phyloP scores from a whole-genome alignment of 2,329 filamentous ascomycete species.

The Parafenestella ontariensis region DNA sequence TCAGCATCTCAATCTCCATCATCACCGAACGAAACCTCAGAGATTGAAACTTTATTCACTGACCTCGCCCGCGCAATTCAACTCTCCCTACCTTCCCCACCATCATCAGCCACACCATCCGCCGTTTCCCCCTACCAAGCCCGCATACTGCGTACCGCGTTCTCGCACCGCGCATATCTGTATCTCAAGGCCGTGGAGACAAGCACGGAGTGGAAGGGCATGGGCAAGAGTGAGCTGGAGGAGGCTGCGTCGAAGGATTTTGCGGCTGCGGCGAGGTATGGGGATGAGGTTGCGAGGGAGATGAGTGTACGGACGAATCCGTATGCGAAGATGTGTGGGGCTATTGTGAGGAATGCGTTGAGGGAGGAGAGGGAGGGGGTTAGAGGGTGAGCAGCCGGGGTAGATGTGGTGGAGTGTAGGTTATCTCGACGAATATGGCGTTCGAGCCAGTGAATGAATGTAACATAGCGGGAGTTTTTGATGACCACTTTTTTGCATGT shows the following conservation, averaged over 20 bases:
- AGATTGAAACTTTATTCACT: slow-evolving; percentile 33
- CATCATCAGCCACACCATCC: slow-evolving; percentile 51
- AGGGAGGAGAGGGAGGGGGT: slow-evolving; percentile 55
- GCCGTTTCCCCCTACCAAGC: slow-evolving; percentile 68
- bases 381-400: not conserved
- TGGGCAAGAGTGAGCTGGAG: slow-evolving; percentile 55
- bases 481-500: too few species aligned
- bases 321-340: slow-evolving; percentile 68
- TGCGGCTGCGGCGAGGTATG: slow-evolving; percentile 61
- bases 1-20: slow-evolving; percentile 6
- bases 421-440: too few species aligned
- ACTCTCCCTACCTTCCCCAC: slow-evolving; percentile 55
- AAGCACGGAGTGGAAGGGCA: slow-evolving; percentile 41
- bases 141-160: slow-evolving; percentile 71
- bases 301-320: slow-evolving; percentile 68
- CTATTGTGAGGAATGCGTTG: slow-evolving; percentile 67
- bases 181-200: slow-evolving; percentile 49
- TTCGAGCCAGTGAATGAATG: too few species aligned
- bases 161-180: slow-evolving; percentile 70
- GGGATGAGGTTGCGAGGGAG: slow-evolving; percentile 63
- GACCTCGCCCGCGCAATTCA: slow-evolving; percentile 60
- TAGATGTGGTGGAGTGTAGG: too few species aligned
- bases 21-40: slow-evolving; percentile 12
- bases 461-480: too few species aligned
- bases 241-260: slow-evolving; percentile 65